Percentiles rank a stretch among this genome's conserved stretches.
These are phyloP conservation scores for Corymbia maculata DNA, from an alignment of 345 rosid species.

Conservation along the genomic window DNA sequence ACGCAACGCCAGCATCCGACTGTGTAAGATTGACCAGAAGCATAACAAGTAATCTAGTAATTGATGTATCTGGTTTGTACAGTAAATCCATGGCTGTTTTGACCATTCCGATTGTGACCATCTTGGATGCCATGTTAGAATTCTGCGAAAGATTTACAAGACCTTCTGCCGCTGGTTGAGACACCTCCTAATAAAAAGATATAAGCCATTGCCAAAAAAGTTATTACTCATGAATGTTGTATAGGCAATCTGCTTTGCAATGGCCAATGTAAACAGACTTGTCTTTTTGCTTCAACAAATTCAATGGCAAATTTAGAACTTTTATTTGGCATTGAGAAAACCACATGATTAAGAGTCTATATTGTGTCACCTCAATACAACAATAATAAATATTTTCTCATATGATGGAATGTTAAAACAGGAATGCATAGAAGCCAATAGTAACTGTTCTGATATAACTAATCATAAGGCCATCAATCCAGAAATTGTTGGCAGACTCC, in stretches of 20 bases:
- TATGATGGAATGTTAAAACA: background rate
- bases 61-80: conserved; percentile 54
- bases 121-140: conserved; percentile 48
- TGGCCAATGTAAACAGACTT: background rate
- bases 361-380: background rate
- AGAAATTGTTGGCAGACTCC: background rate
- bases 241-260: background rate
- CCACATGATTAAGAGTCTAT: background rate
- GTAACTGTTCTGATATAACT: background rate
- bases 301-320: background rate
- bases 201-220: background rate
- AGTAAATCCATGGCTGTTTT: conserved; percentile 59
- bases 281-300: background rate
- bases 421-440: background rate
- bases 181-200: conserved; percentile 47
- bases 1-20: conserved; percentile 62
- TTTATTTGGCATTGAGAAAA: background rate
- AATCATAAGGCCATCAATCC: background rate
- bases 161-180: conserved; percentile 85
- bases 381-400: background rate
- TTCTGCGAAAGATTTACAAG: conserved; percentile 85
- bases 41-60: conserved; percentile 64
- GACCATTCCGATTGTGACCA: conserved; percentile 58
- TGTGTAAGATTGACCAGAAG: conserved; percentile 87
- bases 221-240: background rate